Base-by-base conservation (phyloP, 306 rosid genomes). In the Acacia crassicarpa region DNA sequence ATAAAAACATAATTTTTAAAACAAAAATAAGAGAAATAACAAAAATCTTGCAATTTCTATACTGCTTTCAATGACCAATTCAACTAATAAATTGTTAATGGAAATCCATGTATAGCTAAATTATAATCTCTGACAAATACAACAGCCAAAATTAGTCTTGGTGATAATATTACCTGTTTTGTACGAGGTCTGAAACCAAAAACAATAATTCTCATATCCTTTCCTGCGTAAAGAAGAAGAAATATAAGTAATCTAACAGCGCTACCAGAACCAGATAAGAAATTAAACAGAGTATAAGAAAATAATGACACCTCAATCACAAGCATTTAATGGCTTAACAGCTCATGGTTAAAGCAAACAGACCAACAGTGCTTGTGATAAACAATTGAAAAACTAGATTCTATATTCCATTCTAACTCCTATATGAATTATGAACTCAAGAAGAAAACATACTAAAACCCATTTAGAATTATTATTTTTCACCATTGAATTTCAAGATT, bases 181-280 rank as follows among this genome's bases (percentile, higher is more conserved):
- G 99, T 93, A 78, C 83, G 86, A 74, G 99, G 94, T 76, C 91
- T 92, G 84, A 95, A 95, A 79, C 94, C 94, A 85, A 95, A 95
- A 80, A 93, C 94, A 48, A 95, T 79, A 48, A 93, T 92, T 88
- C 98, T 91, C 99, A 93, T 93, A 87, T 95, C 99, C 85, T 95
- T 95, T 46, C 98, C 99, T 95, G 91, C 87, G 90, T 38, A 32
- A 44, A 77, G 9, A 81, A 35, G 67, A 78, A 76, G 59, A 65
- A 67, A 75, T 82, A 86, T 65, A 44, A 86, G 72, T 72, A 65
- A 70, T 63, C 74, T 12, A 4, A 4, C 23, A 25, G 30, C 68
- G 54, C 59, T 54, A 32, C 66, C 70, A 80, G 22, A 13, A 9
- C 9, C 62, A 63, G 32, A 4, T 1, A 33, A 67, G 58, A 49